Base-by-base conservation (phyloP, 2,329 filamentous ascomycete genomes). In the Aspergillus calidoustus region DNA sequence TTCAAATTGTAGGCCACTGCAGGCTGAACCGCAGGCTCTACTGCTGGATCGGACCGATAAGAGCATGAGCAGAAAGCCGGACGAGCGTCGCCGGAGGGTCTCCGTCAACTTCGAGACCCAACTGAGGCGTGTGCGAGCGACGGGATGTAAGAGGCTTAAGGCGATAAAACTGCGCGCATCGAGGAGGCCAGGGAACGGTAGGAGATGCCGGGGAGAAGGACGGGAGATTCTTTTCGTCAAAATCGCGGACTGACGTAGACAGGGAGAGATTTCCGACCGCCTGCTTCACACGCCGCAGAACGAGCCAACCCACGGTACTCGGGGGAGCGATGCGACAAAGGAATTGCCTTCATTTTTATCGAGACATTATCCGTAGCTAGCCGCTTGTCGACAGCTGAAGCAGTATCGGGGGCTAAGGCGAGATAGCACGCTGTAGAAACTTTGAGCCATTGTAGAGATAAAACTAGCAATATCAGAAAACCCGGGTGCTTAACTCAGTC, bases 21-120 rank as follows among this genome's bases (percentile, higher is more conserved):
- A 72, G 71, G 69, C 62, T 54, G 68, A 60, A 70, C 69, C 72
- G 74, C 71, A 73, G 72, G 71, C 69, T 72, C 73, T 68, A 70
- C 68, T 57, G 22, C 68, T 57, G 23, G 68, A 59, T 52, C 70
- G 57, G 60, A 64, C 72, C 68, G 73, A 67, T 65, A 69, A 51
- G 64, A 72, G 68, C 75, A 77, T 77, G 67, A 64, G 67, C 65
- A 66, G 64, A 64, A 64, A 64, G 64, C 53, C 64, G 60, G 63
- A 66, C 66, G 34, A 41, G 34, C 64, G 58, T 63, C 61, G 64
- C 65, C 60, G 61, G 60, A 57, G 60, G 62, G 62, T 47, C 64
- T 59, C 60, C 64, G 58, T 54, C 46, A 64, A 64, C 68, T 68
- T 61, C 64, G 60, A 67, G 62, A 63, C 67, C 62, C 67, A 56